Evolutionary conservation across 164 flowering plant species (phyloP).

Genomic region (Malania oleifera): DNA sequence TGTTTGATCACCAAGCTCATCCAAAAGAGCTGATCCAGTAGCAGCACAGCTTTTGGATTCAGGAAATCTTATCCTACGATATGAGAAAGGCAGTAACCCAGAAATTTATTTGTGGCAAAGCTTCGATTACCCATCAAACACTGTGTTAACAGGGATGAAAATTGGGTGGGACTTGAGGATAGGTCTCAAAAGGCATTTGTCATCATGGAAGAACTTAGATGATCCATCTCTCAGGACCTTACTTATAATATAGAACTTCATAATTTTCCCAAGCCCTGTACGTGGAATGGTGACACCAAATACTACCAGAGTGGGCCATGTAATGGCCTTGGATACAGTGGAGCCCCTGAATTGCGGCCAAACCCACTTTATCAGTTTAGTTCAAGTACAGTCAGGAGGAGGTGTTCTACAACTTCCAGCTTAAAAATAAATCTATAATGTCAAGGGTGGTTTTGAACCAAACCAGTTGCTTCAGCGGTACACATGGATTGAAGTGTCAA

Average conservation of each 20-base stretch:
- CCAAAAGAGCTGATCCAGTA: conserved; percentile 6
- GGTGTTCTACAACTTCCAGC: neutral
- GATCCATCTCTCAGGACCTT: conserved; percentile 31
- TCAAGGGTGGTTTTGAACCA: neutral
- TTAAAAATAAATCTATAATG: neutral
- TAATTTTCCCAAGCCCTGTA: conserved; percentile 11
- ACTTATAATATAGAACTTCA: conserved; percentile 11
- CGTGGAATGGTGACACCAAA: conserved; percentile 10
- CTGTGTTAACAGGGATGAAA: conserved; percentile 26
- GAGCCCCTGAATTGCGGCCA: neutral
- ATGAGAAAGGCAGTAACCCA: conserved; percentile 1
- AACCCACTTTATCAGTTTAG: neutral
- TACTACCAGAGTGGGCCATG: conserved; percentile 23
- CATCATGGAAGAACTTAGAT: conserved; percentile 26
- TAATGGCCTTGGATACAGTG: conserved; percentile 22
- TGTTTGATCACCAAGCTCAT: neutral
- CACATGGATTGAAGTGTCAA: conserved; percentile 17
- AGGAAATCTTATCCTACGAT: conserved; percentile 11
- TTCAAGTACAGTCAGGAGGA: neutral
- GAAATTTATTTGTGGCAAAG: conserved; percentile 26
- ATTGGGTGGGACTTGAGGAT: conserved; percentile 22
- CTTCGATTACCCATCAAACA: conserved; percentile 29
- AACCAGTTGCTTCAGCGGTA: conserved; percentile 7
- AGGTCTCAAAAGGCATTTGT: conserved; percentile 14
- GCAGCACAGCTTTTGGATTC: conserved; percentile 19